phyloP scores from a whole-genome alignment of 1,139 yeast species.

The Saccharomyces hybrid region DNA sequence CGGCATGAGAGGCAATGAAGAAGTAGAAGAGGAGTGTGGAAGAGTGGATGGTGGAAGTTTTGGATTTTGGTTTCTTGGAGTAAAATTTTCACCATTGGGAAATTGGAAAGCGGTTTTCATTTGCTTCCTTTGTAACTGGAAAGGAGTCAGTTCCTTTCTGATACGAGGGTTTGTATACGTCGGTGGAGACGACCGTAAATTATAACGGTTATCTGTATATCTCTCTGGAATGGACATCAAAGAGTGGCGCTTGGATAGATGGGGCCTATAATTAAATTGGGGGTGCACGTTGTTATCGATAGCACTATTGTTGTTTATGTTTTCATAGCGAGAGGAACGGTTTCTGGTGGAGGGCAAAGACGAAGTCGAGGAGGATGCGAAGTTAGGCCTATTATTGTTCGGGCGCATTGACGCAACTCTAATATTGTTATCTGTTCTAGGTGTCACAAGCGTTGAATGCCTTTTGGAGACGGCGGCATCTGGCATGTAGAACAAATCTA shows the following conservation, averaged over 20 bases:
- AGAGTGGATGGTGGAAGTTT: constrained; percentile 11
- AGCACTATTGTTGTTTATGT: neutral
- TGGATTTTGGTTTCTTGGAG: constrained; percentile 19
- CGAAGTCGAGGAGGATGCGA: neutral
- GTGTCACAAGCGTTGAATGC: neutral
- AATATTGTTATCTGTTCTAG: neutral
- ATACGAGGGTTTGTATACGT: neutral
- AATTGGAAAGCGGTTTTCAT: constrained; percentile 27
- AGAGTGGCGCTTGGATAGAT: neutral
- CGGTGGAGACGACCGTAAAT: neutral
- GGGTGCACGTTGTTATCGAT: neutral
- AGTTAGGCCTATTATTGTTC: neutral
- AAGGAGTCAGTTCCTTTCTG: constrained; percentile 17
- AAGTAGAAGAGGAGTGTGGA: constrained; percentile 3
- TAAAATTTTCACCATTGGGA: constrained; percentile 31
- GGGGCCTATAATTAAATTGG: neutral
- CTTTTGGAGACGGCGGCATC: neutral
- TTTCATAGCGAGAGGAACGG: neutral
- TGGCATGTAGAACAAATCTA: neutral
- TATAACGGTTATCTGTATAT: neutral
- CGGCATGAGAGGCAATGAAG: neutral
- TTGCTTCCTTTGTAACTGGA: constrained; percentile 24
- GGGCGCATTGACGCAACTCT: neutral
- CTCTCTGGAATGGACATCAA: neutral
- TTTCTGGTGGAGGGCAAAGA: neutral